Percentiles rank a stretch among this genome's conserved stretches.
Evolutionary conservation across 176 grass and related monocot species (phyloP).

Genomic region (Carex scoparia): DNA sequence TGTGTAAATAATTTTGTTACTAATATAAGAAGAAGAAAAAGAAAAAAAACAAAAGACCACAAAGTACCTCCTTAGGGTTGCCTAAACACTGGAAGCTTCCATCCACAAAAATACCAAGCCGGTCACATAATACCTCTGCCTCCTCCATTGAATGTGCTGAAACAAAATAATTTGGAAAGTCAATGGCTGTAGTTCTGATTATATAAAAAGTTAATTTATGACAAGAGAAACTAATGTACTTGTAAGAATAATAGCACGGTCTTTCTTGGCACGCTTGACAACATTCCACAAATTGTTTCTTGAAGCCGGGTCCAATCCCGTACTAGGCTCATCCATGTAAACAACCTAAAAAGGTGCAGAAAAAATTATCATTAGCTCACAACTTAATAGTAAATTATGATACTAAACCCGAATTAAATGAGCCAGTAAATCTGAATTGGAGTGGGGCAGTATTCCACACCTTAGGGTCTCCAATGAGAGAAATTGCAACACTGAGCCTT

Average conservation of each 20-base stretch:
- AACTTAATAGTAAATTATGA: background rate
- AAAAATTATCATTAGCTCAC: background rate
- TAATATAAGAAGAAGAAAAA: background rate
- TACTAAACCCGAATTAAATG: background rate
- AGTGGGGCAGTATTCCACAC: constrained; percentile 18
- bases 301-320: constrained; percentile 72
- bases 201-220: background rate
- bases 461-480: constrained; percentile 72
- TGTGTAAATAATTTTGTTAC: background rate
- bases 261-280: constrained; percentile 65
- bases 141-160: constrained; percentile 88
- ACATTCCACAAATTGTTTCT: constrained; percentile 73
- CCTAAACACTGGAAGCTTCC: constrained; percentile 39
- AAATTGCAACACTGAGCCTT: constrained; percentile 69
- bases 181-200: background rate
- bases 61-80: constrained; percentile 33
- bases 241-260: constrained; percentile 86
- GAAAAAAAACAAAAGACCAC: too few species aligned
- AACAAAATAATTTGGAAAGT: constrained; percentile 5
- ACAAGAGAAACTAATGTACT: constrained; percentile 35
- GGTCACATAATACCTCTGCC: constrained; percentile 35
- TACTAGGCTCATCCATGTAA: constrained; percentile 93
- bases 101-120: constrained; percentile 32
- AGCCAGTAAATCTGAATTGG: background rate
- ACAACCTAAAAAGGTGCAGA: constrained; percentile 45